phyloP scores from a whole-genome alignment of 257 asterid species.

The Solanum lycopersicoides region DNA sequence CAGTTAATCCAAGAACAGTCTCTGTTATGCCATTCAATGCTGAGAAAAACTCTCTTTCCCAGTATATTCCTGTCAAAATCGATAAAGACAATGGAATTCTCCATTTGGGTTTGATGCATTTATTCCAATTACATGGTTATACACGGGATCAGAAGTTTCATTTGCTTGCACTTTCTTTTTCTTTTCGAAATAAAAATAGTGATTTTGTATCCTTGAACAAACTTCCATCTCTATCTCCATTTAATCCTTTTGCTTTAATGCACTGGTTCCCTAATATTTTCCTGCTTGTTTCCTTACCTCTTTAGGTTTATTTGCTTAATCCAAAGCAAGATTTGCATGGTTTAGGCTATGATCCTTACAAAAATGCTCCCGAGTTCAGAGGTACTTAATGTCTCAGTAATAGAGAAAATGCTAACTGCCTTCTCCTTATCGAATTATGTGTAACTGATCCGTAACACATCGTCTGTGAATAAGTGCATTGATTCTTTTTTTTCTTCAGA shows the following conservation, averaged over 20 bases:
- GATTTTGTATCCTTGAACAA: background rate
- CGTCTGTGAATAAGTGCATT: background rate
- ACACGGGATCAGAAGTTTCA: background rate
- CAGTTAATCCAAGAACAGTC: background rate
- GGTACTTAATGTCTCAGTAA: constrained; percentile 41
- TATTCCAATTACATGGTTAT: background rate
- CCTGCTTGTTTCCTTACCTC: background rate
- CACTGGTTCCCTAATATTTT: background rate
- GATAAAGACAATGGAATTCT: background rate
- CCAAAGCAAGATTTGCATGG: constrained; percentile 93
- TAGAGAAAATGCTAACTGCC: background rate
- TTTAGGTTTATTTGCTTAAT: constrained; percentile 59
- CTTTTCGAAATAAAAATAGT: background rate
- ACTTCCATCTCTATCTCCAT: background rate
- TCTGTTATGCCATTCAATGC: background rate
- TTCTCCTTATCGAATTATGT: background rate
- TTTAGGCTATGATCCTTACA: constrained; percentile 91
- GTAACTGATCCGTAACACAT: background rate
- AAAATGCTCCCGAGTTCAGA: constrained; percentile 96
- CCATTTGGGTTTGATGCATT: background rate
- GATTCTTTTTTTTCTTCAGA: constrained; percentile 26
- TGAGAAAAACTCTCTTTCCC: background rate
- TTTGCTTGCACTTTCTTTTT: background rate
- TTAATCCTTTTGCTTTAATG: background rate
- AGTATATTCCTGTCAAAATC: background rate